Evolutionary conservation across 192 early-diverging fungal species (phyloP), one percentile per base, ranked within the genome.

Genomic region (Rhizophagus prolifer): DNA sequence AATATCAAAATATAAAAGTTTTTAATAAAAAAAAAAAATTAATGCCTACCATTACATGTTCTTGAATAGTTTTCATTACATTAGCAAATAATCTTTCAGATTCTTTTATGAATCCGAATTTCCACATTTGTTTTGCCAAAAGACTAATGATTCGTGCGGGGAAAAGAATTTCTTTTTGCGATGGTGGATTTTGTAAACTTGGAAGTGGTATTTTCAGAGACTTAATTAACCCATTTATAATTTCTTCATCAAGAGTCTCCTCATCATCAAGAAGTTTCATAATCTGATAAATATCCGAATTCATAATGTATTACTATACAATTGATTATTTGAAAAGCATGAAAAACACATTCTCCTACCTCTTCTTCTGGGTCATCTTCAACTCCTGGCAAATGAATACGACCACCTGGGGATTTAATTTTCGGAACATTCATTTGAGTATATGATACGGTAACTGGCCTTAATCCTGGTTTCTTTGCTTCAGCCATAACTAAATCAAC

Each of bases 131-230:
- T 64, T 91, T 90, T 46, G 93, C 90, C 82, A 88, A 87, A 74
- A 91, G 84, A 41, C 96, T 94, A 70, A 98, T 96, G 41, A 95
- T 82, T 72, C 98, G 96, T 19, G 98, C 94, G 0, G 97, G 96
- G 92, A 96, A 98, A 81, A 98, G 89, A 62, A 99, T 93, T 80
- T 96, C 95, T 85, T 90, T 94, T 81, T 82, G 83, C 69, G 82
- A 90, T 34, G 91, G 95, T 78, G 91, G 84, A 38, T 90, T 89
- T 74, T 95, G 92, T 4, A 91, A 85, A 74, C 84, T 91, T 67
- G 95, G 95, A 44, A 95, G 85, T 12, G 96, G 95, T 75, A 98
- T 95, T 79, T 94, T 93, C 44, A 98, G 84, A 79, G 91, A 92
- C 78, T 90, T 92, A 63, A 99, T 92, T 19, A 99, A 87, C 61